These are phyloP conservation scores for Pseudogymnoascus sp. DNA, from an alignment of 2,329 filamentous ascomycete genomes.

Conservation along the genomic window DNA sequence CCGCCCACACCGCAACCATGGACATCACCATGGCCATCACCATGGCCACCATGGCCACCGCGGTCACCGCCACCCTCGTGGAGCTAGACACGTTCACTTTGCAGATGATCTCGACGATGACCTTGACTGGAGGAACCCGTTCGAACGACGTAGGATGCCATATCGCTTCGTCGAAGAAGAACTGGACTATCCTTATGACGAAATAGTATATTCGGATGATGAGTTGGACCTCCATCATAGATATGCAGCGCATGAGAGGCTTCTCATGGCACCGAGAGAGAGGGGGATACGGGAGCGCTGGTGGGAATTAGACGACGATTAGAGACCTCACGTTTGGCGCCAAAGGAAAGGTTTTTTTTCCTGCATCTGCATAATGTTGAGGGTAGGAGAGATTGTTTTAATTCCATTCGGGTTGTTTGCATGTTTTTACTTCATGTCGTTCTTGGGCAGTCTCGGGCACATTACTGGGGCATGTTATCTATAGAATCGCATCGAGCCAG, in stretches of 20 bases:
- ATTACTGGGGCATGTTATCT: neutral
- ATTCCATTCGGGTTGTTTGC: neutral
- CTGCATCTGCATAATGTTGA: neutral
- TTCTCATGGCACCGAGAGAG: conserved; percentile 1
- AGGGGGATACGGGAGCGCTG: neutral
- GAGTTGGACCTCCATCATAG: neutral
- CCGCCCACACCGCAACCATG: neutral
- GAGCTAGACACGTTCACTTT: neutral
- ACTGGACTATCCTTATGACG: conserved; percentile 1
- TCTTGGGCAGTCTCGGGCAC: neutral
- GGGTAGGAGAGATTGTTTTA: neutral
- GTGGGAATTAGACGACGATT: conserved; percentile 8
- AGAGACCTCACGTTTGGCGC: neutral
- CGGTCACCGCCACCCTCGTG: neutral
- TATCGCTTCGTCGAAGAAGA: conserved; percentile 5
- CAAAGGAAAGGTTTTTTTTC: neutral
- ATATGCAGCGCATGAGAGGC: neutral
- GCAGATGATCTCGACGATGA: neutral
- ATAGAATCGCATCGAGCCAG: neutral
- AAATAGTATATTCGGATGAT: neutral
- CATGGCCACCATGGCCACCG: neutral
- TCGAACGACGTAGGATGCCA: conserved; percentile 2
- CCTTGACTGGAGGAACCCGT: neutral
- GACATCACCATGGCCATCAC: neutral
- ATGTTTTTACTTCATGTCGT: neutral